Percentiles rank a stretch among this genome's conserved stretches.
phyloP scores from a whole-genome alignment of 495 filamentous ascomycete species.

The Tuber umbilicatum region DNA sequence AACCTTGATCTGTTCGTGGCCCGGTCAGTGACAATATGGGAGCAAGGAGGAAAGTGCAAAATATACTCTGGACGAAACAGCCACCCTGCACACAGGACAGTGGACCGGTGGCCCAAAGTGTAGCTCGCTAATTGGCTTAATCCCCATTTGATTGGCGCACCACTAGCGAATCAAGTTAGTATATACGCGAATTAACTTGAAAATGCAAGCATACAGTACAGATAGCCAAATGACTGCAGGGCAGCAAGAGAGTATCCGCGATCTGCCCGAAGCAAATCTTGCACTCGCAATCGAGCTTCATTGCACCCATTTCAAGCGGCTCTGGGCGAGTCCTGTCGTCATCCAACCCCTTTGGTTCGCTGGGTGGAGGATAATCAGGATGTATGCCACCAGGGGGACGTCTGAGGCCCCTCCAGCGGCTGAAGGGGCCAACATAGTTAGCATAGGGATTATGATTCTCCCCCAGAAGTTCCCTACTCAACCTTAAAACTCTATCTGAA shows the following conservation, averaged over 20 bases:
- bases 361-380: neutral
- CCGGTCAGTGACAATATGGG: neutral
- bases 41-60: neutral
- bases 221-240: conserved; percentile 54
- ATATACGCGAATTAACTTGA: neutral
- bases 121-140: conserved; percentile 11
- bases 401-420: neutral
- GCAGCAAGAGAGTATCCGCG: conserved; percentile 51
- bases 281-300: conserved; percentile 52
- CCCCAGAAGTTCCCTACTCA: neutral
- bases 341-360: conserved; percentile 38
- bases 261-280: conserved; percentile 53
- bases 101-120: conserved; percentile 24
- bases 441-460: neutral
- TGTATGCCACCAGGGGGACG: neutral
- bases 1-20: conserved; percentile 19
- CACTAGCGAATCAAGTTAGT: conserved; percentile 18
- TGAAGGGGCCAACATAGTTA: neutral
- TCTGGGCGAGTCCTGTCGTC: conserved; percentile 46
- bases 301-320: conserved; percentile 47
- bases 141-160: conserved; percentile 37
- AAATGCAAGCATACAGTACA: conserved; percentile 41
- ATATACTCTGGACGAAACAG: conserved; percentile 26
- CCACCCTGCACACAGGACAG: conserved; percentile 32
- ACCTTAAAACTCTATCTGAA: conserved; percentile 1